Base-by-base conservation (phyloP, 345 rosid genomes). In the Geranium brycei region DNA sequence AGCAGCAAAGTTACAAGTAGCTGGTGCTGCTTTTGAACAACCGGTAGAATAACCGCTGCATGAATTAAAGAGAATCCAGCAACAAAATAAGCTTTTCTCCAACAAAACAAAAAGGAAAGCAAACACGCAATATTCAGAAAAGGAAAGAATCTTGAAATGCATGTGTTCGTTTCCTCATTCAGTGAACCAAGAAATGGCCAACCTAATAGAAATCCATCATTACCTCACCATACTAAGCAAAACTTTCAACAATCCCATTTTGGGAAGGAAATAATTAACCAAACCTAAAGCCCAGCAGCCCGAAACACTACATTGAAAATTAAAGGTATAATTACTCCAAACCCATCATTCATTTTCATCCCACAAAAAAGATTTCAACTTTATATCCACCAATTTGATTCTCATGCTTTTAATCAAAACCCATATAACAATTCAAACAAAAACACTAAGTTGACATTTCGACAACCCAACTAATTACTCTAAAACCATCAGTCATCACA, bases 11-110 rank as follows among this genome's bases (percentile, higher is more conserved):
- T 69, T 51, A 63, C 67, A 4, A 69, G 72, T 31, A 69, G 72
- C 62, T 57, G 72, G 23, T 69, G 72, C 51, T 69, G 72, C 62
- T 69, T 69, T 31, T 69, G 67, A 62, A 69, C 72, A 31, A 69
- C 72, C 2, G 72, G 72, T 18, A 69, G 63, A 28, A 69, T 69
- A n/a, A 57, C 63, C 28, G 67, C 72, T 63, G 40, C 38, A 23
- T 17, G 41, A 30, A 32, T 57, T 10, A 35, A 35, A 35, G 41
- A 35, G 53, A 47, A 10, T 47, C 53, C 53, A 47, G 10, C 12
- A 47, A 8, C 53, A 47, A 47, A 47, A 47, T 47, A 47, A 47
- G 41, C 41, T 7, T 35, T 35, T 7, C 41, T 47, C 53, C 13
- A 47, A 47, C 3, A 47, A 47, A 47, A 38, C 6, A 10, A 10